Base-by-base conservation (phyloP, 768 basidiomycete species). In the Goffeauzyma gilvescens region DNA sequence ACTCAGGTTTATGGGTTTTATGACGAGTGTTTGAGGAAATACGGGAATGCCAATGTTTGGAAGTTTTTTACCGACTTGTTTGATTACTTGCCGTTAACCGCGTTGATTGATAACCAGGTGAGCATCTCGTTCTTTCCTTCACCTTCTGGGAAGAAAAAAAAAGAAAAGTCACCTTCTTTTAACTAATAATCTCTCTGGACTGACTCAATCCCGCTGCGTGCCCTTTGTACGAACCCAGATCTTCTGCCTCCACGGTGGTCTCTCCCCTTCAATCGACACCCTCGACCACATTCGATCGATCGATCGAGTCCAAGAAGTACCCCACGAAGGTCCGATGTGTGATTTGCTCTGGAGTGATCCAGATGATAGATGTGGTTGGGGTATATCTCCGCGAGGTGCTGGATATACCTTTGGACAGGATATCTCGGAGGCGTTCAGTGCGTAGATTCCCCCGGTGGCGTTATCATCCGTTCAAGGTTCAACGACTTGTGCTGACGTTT, bases 1-100 rank as follows among this genome's bases (percentile, higher is more conserved):
- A 98, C 93, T 18, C 93, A 98, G 66, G 93, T 98, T 15, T 98
- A 98, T 58, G 93, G 93, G 32, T 98, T 98, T 62, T 98, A 98
- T 66, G 93, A 98, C 71, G 93, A 98, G 66, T 98, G 93, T 63
- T 72, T 95, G 63, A 78, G 93, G 65, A 98, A 98, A 72, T 98
- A 98, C 67, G 93, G 93, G 40, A 96, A 95, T 68, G 89, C 90
- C 59, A 96, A 95, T 60, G 90, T 98, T 25, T 98, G 93, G 93
- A 79, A 90, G 58, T 90, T 78, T 72, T 98, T 95, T 65, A 95
- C 90, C 58, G 90, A 96, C 72, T 69, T 95, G 41, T 96, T 98
- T 63, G 93, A 96, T 68, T 96, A 82, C 67, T 74, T 96, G 32
- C 89, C 93, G 45, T 74, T 96, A 52, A 95, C 89, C 36, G 93